Evolutionary conservation across 805 yeast species (phyloP), one percentile per base, ranked within the genome.

Genomic region (Saccharomyces kudriavzevii): DNA sequence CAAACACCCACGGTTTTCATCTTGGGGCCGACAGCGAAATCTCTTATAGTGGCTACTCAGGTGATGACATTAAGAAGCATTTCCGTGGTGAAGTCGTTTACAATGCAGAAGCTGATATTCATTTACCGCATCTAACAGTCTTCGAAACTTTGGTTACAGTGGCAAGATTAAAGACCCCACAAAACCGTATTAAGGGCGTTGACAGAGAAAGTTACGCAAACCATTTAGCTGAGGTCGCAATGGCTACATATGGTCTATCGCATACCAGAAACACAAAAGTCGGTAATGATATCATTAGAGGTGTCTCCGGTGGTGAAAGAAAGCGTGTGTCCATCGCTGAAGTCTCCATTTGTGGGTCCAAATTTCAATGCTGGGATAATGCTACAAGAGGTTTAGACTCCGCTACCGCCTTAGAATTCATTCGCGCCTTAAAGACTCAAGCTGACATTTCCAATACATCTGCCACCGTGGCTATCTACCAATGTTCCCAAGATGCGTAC

Each of bases 251-350:
- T 59, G 80, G 80, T 53, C 60, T 72, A 49, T 60, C 67, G 24
- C 88, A 84, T 62, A 82, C 86, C 11, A 75, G 77, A 57, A 73
- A 82, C 63, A 84, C 89, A 30, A 75, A 80, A 51, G 88, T 84
- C 49, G 89, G 89, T 66, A 77, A 80, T 59, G 87, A 84, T 57
- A 73, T 77, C 45, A 61, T 60, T 46, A 76, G 85, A 64, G 84
- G 86, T 70, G 84, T 82, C 31, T 81, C 89, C 50, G 88, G 90
- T 62, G 89, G 89, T 74, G 89, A 85, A 70, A 75, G 89, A 58
- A 84, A 84, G 69, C 79, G 90, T 71, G 88, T 85, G 6, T 82
- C 89, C 5, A 81, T 85, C 57, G 86, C 87, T 11, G 91, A 85
- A 67, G 84, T 84, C 1, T 62, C 76, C 14, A 60, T 74, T 28